Evolutionary conservation across 208 protist genomes (phyloP).

Genomic region (Paratrypanosoma confusum): DNA sequence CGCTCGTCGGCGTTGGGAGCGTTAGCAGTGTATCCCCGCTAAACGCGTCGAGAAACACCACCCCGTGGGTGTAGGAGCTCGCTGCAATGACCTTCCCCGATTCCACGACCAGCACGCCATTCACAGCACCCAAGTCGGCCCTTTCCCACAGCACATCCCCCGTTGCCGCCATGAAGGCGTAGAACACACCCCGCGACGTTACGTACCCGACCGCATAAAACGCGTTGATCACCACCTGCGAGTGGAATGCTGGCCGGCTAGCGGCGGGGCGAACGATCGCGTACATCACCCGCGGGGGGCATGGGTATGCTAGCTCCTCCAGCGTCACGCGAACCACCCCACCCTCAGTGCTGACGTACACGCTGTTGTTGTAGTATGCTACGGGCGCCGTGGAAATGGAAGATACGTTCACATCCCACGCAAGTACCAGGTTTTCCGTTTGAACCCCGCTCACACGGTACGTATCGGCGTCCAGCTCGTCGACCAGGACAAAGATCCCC

Average conservation of each 20-base stretch:
- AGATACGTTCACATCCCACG: slow-evolving; percentile 7
- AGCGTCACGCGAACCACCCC: slow-evolving; percentile 2
- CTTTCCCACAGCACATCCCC: slow-evolving; percentile 9
- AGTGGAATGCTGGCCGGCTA: neutral
- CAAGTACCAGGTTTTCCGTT: slow-evolving; percentile 1
- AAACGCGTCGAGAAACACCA: slow-evolving; percentile 13
- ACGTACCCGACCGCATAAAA: slow-evolving; percentile 11
- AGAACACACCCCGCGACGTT: slow-evolving; percentile 5
- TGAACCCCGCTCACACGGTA: slow-evolving; percentile 5
- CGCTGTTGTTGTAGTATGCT: slow-evolving; percentile 10
- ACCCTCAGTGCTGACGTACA: slow-evolving; percentile 8
- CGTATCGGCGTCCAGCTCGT: too few relatives aligned
- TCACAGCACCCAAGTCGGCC: slow-evolving; percentile 1
- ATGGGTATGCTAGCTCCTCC: slow-evolving; percentile 8
- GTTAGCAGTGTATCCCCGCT: slow-evolving; percentile 3
- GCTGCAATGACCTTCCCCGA: too few relatives aligned
- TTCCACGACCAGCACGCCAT: slow-evolving; percentile 5
- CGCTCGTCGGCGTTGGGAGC: neutral
- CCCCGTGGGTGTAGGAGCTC: neutral
- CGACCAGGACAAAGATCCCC: slow-evolving; percentile 8
- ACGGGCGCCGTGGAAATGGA: slow-evolving; percentile 3
- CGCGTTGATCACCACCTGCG: slow-evolving; percentile 10
- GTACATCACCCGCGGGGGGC: slow-evolving; percentile 6
- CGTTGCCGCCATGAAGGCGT: slow-evolving; percentile 9
- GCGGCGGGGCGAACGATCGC: neutral